Conservation (phyloP, 176 grass and related monocot genomes). For the Phoenix dactylifera region DNA sequence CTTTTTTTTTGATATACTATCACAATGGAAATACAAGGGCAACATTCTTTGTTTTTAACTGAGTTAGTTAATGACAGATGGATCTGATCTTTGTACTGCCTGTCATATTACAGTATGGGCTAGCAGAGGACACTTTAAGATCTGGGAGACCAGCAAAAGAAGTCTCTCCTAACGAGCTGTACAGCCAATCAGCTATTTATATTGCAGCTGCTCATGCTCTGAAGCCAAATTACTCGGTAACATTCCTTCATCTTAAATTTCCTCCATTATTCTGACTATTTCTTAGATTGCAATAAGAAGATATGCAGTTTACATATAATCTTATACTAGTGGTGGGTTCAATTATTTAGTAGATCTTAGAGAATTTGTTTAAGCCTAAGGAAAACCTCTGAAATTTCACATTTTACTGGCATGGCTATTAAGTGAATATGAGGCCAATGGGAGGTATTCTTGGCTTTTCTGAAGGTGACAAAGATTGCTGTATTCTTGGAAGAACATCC, state of each 20-base stretch:
- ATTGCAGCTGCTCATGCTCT: conserved; percentile 98
- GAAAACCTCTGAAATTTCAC: no score
- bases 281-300: not conserved
- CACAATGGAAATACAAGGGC: conserved; percentile 7
- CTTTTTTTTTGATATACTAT: conserved; percentile 1
- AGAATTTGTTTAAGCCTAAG: no score
- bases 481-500: no score
- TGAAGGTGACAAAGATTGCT: no score
- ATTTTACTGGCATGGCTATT: no score
- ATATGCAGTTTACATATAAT: no score
- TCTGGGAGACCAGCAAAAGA: conserved; percentile 63
- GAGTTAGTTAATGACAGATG: not conserved
- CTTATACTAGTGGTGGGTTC: no score
- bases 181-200: conserved; percentile 98
- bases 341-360: no score
- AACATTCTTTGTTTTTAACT: not conserved
- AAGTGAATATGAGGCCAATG: no score
- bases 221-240: conserved; percentile 92
- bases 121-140: conserved; percentile 96
- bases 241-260: not conserved
- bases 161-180: conserved; percentile 63
- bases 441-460: no score
- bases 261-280: conserved; percentile 7
- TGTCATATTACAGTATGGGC: conserved; percentile 59
- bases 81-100: conserved; percentile 4